Evolutionary conservation across 2,329 filamentous ascomycete genomes (phyloP).

Genomic region (Exophiala alcalophila): DNA sequence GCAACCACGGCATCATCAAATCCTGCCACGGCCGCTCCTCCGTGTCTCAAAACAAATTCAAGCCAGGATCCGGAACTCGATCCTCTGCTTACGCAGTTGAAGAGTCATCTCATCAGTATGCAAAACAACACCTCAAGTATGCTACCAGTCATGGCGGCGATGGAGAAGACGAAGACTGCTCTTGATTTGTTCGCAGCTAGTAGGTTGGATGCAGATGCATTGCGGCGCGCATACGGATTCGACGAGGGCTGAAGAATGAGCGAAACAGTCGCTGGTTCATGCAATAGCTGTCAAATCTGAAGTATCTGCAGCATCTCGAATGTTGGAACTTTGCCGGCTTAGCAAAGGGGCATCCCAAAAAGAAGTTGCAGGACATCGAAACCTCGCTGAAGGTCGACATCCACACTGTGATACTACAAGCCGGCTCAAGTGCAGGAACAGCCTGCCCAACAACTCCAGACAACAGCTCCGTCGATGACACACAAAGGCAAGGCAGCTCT

Average conservation of each 20-base stretch:
- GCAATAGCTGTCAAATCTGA: no score
- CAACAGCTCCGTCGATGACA: no score
- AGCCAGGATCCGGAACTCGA: slow-evolving; percentile 39
- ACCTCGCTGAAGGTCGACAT: no score
- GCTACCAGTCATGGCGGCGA: slow-evolving; percentile 14
- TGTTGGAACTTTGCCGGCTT: no score
- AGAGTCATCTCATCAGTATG: slow-evolving; percentile 45
- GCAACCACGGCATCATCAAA: background rate
- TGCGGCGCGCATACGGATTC: slow-evolving; percentile 5
- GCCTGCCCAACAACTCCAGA: no score
- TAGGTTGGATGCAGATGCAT: slow-evolving; percentile 4
- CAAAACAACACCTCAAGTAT: slow-evolving; percentile 37
- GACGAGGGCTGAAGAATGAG: background rate
- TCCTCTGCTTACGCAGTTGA: slow-evolving; percentile 40
- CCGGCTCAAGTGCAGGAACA: no score
- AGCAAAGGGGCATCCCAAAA: no score
- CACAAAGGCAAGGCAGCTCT: no score
- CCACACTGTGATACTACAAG: no score
- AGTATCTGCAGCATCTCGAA: no score
- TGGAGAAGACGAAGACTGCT: slow-evolving; percentile 13
- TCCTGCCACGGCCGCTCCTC: background rate
- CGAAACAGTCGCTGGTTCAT: no score
- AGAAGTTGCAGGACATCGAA: no score
- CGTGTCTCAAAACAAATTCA: background rate
- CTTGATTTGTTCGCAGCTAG: slow-evolving; percentile 17